phyloP scores from a whole-genome alignment of 108 stramenopile species.

The Conticribra weissflogii region DNA sequence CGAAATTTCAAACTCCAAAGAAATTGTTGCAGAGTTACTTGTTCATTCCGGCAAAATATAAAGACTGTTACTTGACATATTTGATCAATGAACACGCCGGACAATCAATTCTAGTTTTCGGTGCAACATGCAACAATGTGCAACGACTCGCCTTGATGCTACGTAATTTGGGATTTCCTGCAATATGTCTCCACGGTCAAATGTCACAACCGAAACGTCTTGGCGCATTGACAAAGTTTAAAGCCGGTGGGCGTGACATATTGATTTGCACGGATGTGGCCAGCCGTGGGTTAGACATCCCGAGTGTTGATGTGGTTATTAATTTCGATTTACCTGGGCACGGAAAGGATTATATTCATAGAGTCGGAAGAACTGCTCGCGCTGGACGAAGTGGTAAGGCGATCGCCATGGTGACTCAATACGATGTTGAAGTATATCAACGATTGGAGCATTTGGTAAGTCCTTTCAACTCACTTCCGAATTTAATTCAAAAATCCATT shows the following conservation, averaged over 20 bases:
- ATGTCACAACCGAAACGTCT: conserved; percentile 98
- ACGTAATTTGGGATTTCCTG: conserved; percentile 96
- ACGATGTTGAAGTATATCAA: conserved; percentile 98
- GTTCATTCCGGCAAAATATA: conserved; percentile 99
- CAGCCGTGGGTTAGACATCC: conserved; percentile 94
- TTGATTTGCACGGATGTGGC: conserved; percentile 99
- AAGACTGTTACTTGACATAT: conserved; percentile 98
- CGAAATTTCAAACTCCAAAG: conserved; percentile 96
- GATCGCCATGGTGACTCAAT: conserved; percentile 98
- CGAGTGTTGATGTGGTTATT: conserved; percentile 94
- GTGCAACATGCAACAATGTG: conserved; percentile 97
- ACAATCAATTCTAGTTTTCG: conserved; percentile 95
- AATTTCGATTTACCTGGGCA: conserved; percentile 97
- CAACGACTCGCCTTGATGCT: conserved; percentile 93
- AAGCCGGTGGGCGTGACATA: conserved; percentile 79
- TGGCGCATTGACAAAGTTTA: conserved; percentile 95
- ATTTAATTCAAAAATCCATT: no score
- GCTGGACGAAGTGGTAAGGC: conserved; percentile 96
- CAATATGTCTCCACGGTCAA: conserved; percentile 97
- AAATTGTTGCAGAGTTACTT: conserved; percentile 95
- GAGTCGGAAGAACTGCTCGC: conserved; percentile 96
- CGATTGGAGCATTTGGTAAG: conserved; percentile 86
- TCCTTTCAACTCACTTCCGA: no score
- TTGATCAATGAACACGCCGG: conserved; percentile 96
- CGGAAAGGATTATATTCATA: conserved; percentile 98